Conservation (phyloP, 176 grass and related monocot genomes). For the Chrysopogon serrulatus region DNA sequence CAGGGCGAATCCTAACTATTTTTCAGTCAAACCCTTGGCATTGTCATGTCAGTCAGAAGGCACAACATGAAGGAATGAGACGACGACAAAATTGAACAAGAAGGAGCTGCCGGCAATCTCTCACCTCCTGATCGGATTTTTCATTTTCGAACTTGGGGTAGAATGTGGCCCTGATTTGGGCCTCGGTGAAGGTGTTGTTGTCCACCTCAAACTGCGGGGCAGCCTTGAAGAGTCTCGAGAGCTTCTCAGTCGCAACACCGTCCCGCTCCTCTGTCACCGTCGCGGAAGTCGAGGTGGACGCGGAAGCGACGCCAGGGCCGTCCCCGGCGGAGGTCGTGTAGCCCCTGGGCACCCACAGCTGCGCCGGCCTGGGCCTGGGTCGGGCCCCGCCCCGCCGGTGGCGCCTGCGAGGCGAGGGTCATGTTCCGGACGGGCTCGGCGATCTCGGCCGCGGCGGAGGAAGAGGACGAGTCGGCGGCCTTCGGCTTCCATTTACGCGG, state of each 20-base stretch:
- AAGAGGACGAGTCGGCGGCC: background rate
- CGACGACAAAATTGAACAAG: conserved; percentile 7
- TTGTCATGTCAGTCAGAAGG: background rate
- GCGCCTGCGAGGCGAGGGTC: conserved; percentile 13
- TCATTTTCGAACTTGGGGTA: conserved; percentile 99
- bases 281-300: conserved; percentile 3
- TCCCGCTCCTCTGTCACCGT: background rate
- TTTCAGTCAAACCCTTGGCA: background rate
- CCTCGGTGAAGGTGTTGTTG: conserved; percentile 57
- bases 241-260: background rate
- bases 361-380: background rate
- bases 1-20: background rate
- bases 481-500: conserved; percentile 43
- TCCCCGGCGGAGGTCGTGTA: conserved; percentile 18
- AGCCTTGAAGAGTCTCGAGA: conserved; percentile 57
- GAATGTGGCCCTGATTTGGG: conserved; percentile 85
- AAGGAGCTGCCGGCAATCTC: background rate
- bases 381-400: background rate
- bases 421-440: conserved; percentile 15
- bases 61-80: background rate
- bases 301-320: background rate
- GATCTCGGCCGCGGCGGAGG: background rate
- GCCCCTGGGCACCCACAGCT: conserved; percentile 52
- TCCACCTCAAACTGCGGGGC: conserved; percentile 57
- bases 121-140: conserved; percentile 90